Evolutionary conservation across 1,284 basidiomycete species (phyloP).

Genomic region (Fereydounia khargensis): DNA sequence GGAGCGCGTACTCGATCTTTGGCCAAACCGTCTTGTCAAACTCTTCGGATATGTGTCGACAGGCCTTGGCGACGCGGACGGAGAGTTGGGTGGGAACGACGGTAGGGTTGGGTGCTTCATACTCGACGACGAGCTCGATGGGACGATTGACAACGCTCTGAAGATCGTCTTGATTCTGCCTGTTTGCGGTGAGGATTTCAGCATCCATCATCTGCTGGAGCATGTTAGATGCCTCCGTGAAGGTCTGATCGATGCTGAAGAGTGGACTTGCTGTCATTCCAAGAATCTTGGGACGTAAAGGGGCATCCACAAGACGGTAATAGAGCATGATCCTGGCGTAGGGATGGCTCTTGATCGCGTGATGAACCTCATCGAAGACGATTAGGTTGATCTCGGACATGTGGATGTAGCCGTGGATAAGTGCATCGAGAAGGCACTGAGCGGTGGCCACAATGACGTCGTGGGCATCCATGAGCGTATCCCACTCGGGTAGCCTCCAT

Average conservation of each 20-base stretch:
- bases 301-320: constrained; percentile 10
- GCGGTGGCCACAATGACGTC: constrained; percentile 43
- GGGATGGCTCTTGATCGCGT: constrained; percentile 30
- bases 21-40: constrained; percentile 20
- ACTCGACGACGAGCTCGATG: constrained; percentile 36
- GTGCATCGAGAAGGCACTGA: constrained; percentile 33
- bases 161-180: constrained; percentile 10
- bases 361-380: constrained; percentile 44
- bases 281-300: constrained; percentile 35
- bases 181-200: constrained; percentile 27
- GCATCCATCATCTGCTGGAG: constrained; percentile 33
- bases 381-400: constrained; percentile 36
- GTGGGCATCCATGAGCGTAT: constrained; percentile 14
- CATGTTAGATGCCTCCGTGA: constrained; percentile 12
- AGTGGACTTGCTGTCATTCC: constrained; percentile 48
- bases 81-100: constrained; percentile 2
- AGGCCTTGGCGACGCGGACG: background rate
- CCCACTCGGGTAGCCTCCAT: constrained; percentile 22
- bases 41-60: constrained; percentile 1
- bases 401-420: constrained; percentile 35
- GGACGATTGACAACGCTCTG: constrained; percentile 20
- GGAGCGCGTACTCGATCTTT: constrained; percentile 24
- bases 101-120: constrained; percentile 11
- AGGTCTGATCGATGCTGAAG: constrained; percentile 6
- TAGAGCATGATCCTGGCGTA: constrained; percentile 43